phyloP scores from a whole-genome alignment of 2,329 filamentous ascomycete species.

The Fusarium sp. region DNA sequence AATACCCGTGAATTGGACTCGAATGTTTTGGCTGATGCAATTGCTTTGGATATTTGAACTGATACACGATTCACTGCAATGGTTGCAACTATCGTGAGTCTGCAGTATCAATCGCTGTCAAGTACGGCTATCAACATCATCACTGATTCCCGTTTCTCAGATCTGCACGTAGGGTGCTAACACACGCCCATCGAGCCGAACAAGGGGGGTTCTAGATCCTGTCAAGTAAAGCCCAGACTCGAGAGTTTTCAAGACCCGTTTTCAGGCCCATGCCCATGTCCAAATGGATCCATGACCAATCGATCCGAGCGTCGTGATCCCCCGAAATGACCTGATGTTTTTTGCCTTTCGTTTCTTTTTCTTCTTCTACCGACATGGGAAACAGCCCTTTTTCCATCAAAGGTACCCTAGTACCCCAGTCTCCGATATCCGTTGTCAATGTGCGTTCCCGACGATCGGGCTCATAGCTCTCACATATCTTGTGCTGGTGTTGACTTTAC shows the following conservation, averaged over 20 bases:
- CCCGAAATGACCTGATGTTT: conserved; percentile 18
- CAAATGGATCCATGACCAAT: neutral
- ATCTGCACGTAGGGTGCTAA: conserved; percentile 35
- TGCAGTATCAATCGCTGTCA: neutral
- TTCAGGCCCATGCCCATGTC: neutral
- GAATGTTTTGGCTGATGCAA: neutral
- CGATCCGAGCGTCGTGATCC: neutral
- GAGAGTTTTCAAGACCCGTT: neutral
- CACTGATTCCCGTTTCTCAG: neutral
- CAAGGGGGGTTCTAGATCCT: conserved; percentile 15
- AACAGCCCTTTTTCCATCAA: conserved; percentile 4
- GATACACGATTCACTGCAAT: neutral
- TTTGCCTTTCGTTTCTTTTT: conserved; percentile 11
- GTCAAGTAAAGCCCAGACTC: conserved; percentile 9
- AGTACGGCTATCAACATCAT: neutral
- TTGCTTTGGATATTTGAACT: neutral
- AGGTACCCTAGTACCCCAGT: neutral
- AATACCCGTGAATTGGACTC: neutral
- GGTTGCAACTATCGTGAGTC: neutral
- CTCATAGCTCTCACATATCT: neutral
- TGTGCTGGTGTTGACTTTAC: neutral
- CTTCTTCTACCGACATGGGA: conserved; percentile 1
- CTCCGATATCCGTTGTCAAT: conserved; percentile 25
- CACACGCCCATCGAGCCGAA: conserved; percentile 26
- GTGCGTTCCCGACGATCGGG: conserved; percentile 28